These are phyloP conservation scores for Coemansia sp. DNA, from an alignment of 192 early-diverging fungal genomes.

Conservation along the genomic window DNA sequence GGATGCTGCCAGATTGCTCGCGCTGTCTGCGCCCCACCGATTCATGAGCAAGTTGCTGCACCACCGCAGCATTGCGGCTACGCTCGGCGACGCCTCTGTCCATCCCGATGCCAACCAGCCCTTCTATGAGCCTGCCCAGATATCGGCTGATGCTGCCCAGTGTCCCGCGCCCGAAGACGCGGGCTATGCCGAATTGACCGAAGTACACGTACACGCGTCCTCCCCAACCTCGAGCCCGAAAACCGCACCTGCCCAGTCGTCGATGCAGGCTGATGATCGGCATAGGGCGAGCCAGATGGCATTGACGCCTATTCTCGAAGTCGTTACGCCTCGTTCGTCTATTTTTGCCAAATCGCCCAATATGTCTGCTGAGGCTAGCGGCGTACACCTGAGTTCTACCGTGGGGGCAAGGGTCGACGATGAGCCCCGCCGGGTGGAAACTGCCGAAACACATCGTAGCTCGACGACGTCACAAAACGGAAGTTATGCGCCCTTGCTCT, in stretches of 20 bases:
- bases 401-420: neutral
- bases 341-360: neutral
- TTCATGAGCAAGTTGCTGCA: neutral
- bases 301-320: conserved; percentile 14
- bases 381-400: neutral
- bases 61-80: neutral
- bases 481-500: neutral
- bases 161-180: neutral
- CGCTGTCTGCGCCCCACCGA: conserved; percentile 10
- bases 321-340: conserved; percentile 9
- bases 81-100: neutral
- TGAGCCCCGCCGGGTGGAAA: neutral
- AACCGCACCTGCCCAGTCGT: neutral
- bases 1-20: neutral
- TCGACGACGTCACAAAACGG: neutral
- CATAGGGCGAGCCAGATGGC: neutral
- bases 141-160: neutral
- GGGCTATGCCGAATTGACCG: neutral
- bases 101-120: neutral
- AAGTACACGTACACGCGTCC: neutral
- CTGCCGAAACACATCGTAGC: neutral
- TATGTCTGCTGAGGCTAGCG: neutral
- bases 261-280: neutral
- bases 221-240: neutral
- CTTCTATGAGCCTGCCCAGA: neutral